These are phyloP conservation scores for Clitopilus hobsonii DNA, from an alignment of 768 basidiomycete species.

Conservation along the genomic window DNA sequence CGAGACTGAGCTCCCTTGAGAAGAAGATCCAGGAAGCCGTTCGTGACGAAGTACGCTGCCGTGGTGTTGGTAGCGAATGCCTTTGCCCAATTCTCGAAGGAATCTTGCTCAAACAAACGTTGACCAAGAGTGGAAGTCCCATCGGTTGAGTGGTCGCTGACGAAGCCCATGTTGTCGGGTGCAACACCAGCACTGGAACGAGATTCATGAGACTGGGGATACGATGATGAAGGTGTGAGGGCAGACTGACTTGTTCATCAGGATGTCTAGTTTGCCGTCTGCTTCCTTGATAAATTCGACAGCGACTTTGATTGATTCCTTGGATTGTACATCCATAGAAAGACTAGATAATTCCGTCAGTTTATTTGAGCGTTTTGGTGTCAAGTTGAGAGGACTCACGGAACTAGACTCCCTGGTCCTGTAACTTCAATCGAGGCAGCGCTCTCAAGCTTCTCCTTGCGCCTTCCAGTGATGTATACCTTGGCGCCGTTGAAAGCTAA, in stretches of 20 bases:
- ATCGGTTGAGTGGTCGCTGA: not conserved
- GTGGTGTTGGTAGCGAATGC: constrained; percentile 11
- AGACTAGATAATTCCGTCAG: not conserved
- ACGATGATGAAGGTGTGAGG: not conserved
- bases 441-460: constrained; percentile 9
- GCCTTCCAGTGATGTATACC: constrained; percentile 15
- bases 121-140: not conserved
- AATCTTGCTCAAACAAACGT: constrained; percentile 17
- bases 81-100: constrained; percentile 17
- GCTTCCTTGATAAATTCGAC: constrained; percentile 14
- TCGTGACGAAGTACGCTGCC: constrained; percentile 20
- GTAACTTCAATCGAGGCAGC: not conserved
- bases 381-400: constrained; percentile 5
- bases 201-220: not conserved
- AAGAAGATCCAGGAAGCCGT: constrained; percentile 21
- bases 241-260: constrained; percentile 23
- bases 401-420: not conserved
- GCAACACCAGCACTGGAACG: not conserved
- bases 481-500: constrained; percentile 15
- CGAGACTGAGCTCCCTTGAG: constrained; percentile 14
- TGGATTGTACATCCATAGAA: constrained; percentile 2
- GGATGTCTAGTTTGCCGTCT: constrained; percentile 21
- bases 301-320: constrained; percentile 12
- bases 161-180: not conserved
- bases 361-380: not conserved